Percentiles rank a stretch among this genome's conserved stretches.
Conservation (phyloP, 495 filamentous ascomycete genomes). For the Entonaema liquescens region DNA sequence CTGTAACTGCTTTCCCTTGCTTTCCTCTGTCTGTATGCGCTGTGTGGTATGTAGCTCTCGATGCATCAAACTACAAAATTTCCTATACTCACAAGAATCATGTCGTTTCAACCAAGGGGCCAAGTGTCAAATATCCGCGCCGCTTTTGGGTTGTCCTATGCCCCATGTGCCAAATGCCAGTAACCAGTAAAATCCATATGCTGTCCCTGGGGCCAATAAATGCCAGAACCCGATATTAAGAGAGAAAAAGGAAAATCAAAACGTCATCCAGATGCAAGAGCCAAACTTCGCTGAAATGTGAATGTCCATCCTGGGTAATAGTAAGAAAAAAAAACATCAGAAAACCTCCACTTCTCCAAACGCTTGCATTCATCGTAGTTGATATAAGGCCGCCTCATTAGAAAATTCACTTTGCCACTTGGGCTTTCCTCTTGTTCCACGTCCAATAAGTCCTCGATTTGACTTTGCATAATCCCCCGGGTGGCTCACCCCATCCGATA, state of each 20-base stretch:
- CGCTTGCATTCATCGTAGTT: conserved; percentile 22
- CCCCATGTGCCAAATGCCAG: conserved; percentile 22
- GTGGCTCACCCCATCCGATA: background rate
- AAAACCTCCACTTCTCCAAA: background rate
- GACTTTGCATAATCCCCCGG: background rate
- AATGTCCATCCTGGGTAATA: background rate
- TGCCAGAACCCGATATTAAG: conserved; percentile 17
- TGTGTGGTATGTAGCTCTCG: background rate
- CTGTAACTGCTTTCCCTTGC: background rate
- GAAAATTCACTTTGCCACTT: background rate
- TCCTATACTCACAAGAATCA: conserved; percentile 23
- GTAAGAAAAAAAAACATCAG: conserved; percentile 9
- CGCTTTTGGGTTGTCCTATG: conserved; percentile 21
- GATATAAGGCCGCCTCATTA: conserved; percentile 11
- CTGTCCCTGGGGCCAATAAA: conserved; percentile 14
- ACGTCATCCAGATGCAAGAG: conserved; percentile 8
- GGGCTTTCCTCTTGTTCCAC: background rate
- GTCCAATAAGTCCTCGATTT: background rate
- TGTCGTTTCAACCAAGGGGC: background rate
- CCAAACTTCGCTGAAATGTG: conserved; percentile 10
- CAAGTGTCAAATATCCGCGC: conserved; percentile 17
- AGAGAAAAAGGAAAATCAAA: conserved; percentile 6
- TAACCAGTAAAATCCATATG: conserved; percentile 26
- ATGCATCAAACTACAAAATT: conserved; percentile 10
- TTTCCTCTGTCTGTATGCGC: background rate